A percentile compares a stretch with the other conserved stretches of the same genome.
Conservation (phyloP, 2,329 filamentous ascomycete genomes). For the Colletotrichum shisoi region DNA sequence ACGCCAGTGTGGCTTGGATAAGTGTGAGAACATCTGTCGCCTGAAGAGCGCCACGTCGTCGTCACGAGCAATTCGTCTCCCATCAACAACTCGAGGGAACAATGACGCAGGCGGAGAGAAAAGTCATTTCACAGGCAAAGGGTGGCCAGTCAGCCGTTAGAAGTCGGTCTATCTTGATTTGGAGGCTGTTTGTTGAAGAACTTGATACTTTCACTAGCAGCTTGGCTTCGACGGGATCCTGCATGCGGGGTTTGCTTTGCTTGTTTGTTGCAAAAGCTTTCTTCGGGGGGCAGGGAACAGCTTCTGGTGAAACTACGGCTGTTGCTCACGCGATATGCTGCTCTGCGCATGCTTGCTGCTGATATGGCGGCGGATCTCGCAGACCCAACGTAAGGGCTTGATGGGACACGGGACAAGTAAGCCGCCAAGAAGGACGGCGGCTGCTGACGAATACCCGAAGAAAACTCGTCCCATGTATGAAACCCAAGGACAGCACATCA, state of each 20-base stretch:
- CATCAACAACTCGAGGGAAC: constrained; percentile 5
- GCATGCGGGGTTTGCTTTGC: constrained; percentile 12
- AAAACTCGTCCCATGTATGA: constrained; percentile 35
- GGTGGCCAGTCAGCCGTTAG: not conserved
- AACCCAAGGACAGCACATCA: constrained; percentile 37
- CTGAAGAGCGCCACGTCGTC: constrained; percentile 14
- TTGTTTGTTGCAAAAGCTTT: constrained; percentile 22
- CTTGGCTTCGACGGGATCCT: constrained; percentile 23
- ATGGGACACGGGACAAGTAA: constrained; percentile 5
- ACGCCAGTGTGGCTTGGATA: constrained; percentile 23
- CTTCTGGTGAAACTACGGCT: constrained; percentile 12
- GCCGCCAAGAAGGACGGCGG: constrained; percentile 11
- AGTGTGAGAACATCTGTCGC: not conserved
- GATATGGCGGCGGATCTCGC: constrained; percentile 1
- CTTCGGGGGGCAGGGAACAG: constrained; percentile 21
- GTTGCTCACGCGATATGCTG: constrained; percentile 32
- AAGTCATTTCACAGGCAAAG: no score
- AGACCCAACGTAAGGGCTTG: not conserved
- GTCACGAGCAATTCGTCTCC: constrained; percentile 3
- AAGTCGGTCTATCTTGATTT: not conserved
- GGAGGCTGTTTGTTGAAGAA: not conserved
- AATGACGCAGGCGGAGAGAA: not conserved
- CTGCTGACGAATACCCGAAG: constrained; percentile 24
- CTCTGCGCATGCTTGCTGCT: constrained; percentile 5
- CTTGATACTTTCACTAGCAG: not conserved